A percentile compares a stretch with the other conserved stretches of the same genome.
phyloP scores from a whole-genome alignment of 352 stramenopile species.

The Globisporangium recalcitrans region DNA sequence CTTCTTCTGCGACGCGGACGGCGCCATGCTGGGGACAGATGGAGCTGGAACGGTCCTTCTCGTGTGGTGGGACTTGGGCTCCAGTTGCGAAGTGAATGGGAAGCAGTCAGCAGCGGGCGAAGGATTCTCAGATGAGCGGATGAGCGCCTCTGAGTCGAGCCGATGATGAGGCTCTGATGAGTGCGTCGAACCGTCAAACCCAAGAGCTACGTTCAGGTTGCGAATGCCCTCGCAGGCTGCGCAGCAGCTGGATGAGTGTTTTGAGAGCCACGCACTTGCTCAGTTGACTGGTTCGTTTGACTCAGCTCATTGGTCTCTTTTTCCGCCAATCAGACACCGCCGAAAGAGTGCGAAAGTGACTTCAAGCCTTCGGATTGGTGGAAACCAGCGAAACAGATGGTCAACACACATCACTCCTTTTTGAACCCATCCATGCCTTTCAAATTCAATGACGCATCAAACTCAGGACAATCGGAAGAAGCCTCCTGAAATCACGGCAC shows the following conservation, averaged over 20 bases:
- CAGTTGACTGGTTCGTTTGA: neutral
- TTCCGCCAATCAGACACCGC: neutral
- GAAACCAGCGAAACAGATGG: neutral
- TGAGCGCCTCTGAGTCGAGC: neutral
- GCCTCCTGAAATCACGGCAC: too few species aligned
- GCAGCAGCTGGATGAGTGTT: too few species aligned
- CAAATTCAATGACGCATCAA: neutral
- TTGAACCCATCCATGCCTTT: neutral
- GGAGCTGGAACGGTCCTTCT: neutral
- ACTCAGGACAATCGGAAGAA: neutral
- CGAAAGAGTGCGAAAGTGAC: neutral
- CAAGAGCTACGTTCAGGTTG: too few species aligned
- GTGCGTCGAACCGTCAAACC: too few species aligned
- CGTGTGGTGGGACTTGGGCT: neutral
- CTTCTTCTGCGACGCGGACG: conserved; percentile 7
- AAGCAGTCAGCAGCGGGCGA: neutral
- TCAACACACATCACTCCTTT: neutral
- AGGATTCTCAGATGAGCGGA: neutral
- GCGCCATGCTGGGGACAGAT: neutral
- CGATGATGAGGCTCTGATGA: neutral
- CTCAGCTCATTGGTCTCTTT: neutral
- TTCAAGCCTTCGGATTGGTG: neutral
- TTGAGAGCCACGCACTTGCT: too few species aligned
- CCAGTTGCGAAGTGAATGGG: conserved; percentile 9
- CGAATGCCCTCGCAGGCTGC: too few species aligned